Conservation (phyloP, 2,329 filamentous ascomycete genomes). For the Passalora sequoiae region DNA sequence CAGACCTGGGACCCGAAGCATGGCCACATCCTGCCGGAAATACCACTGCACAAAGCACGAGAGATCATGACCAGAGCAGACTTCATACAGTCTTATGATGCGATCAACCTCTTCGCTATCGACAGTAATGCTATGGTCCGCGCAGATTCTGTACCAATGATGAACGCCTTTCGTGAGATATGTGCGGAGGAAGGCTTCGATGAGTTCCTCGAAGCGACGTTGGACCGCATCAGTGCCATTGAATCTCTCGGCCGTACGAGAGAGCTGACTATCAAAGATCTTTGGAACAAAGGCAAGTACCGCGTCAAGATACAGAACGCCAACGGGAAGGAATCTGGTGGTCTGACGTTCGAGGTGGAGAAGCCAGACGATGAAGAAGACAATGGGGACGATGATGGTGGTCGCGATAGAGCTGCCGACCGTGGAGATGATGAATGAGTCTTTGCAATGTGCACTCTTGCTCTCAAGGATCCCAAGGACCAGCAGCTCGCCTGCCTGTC, state of each 20-base stretch:
- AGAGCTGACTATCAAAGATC: conserved; percentile 90
- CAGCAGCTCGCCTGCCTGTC: conserved; percentile 49
- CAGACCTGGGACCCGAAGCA: conserved; percentile 58
- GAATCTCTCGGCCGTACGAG: conserved; percentile 90
- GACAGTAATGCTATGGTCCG: conserved; percentile 80
- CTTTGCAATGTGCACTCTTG: too few relatives aligned
- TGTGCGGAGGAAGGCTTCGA: conserved; percentile 73
- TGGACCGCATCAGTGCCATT: conserved; percentile 84
- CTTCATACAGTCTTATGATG: conserved; percentile 86
- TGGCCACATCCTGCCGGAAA: conserved; percentile 73
- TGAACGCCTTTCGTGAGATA: conserved; percentile 81
- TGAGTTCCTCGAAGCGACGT: conserved; percentile 72
- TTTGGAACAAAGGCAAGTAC: conserved; percentile 80
- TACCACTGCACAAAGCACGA: conserved; percentile 75
- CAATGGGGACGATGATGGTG: conserved; percentile 15
- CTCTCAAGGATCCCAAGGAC: conserved; percentile 51
- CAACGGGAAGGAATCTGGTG: conserved; percentile 45
- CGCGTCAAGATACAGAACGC: conserved; percentile 51
- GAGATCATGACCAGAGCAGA: conserved; percentile 94
- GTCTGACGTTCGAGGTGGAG: conserved; percentile 45
- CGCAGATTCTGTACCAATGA: conserved; percentile 94
- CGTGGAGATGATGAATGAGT: too few relatives aligned
- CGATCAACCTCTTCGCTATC: conserved; percentile 92
- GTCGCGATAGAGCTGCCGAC: not conserved
- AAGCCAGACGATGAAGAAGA: conserved; percentile 26